Conservation (phyloP, 2,329 filamentous ascomycete species). For the Colletotrichum sp. region DNA sequence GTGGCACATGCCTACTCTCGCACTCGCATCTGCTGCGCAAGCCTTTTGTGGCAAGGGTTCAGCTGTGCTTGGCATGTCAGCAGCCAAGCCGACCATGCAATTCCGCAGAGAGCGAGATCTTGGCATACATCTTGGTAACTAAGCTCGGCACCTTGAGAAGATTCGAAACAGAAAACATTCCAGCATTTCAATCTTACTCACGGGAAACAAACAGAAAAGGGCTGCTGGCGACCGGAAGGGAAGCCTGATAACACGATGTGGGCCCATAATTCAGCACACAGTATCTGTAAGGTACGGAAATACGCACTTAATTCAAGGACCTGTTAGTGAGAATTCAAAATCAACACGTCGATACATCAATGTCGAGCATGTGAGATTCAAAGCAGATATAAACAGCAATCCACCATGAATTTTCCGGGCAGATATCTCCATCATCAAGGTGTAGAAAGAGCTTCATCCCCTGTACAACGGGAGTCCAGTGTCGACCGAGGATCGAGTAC, state of each 20-base stretch:
- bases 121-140: background rate
- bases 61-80: conserved; percentile 10
- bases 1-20: background rate
- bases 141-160: background rate
- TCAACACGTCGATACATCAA: background rate
- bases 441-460: background rate
- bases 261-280: background rate
- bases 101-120: background rate
- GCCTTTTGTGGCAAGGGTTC: background rate
- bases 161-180: no score
- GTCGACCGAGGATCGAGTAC: background rate
- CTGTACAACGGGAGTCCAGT: background rate
- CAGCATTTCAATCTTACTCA: background rate
- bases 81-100: background rate
- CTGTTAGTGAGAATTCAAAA: background rate
- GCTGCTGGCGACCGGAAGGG: background rate
- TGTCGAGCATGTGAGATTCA: background rate
- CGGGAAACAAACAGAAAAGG: background rate
- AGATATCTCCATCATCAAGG: background rate
- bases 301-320: background rate
- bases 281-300: background rate
- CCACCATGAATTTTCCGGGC: background rate
- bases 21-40: background rate
- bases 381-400: background rate
- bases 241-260: background rate